Base-by-base conservation (phyloP, 164 flowering plant genomes). In the Berberis thunbergii region DNA sequence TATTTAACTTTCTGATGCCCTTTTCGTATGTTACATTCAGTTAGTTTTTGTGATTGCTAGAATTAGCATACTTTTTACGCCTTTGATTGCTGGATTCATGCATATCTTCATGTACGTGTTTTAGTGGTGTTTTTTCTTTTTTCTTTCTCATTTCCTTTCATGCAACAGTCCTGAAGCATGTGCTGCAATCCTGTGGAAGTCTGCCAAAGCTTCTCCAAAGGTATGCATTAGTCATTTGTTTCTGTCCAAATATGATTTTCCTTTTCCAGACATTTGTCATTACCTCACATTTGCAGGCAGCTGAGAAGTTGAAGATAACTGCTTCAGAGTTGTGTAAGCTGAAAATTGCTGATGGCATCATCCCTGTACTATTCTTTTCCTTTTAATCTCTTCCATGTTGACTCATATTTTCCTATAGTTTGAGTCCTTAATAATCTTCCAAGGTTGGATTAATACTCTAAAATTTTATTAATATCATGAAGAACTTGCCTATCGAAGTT, bases 131-230 rank as follows among this genome's bases (percentile, higher is more conserved):
- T 13, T 9, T 61, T 26, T 26, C 4, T 39, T 2, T 45, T 6
- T 5, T 48, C 41, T 61, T 3, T 40, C 7, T 38, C 45, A 49
- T 6, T 38, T 49, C 6, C 54, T 56, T 61, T 62, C 41, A 59
- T 64, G 49, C 48, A 58, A 59, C 77, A 94, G 99, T 73, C 99
- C 99, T 48, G 97, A 94, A 76, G 99, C 97, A 68, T 88, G 96
- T 80, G 99, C 97, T 60, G 96, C 99, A 56, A 94, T 94, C 70
- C 72, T 91, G 70, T 94, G 88, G 88, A 94, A 94, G 79, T 76
- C 46, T 76, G 80, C 99, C 65, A 86, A 86, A 77, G 91, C 89
- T 63, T 49, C 99, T 70, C 97, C 99, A 63, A 81, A 84, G 97
- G 99, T 94, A 61, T 62, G n/a, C 48, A 43, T 73, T 41, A 54